These are phyloP conservation scores for Fusarium globosum DNA, from an alignment of 2,329 filamentous ascomycete genomes.

Conservation along the genomic window DNA sequence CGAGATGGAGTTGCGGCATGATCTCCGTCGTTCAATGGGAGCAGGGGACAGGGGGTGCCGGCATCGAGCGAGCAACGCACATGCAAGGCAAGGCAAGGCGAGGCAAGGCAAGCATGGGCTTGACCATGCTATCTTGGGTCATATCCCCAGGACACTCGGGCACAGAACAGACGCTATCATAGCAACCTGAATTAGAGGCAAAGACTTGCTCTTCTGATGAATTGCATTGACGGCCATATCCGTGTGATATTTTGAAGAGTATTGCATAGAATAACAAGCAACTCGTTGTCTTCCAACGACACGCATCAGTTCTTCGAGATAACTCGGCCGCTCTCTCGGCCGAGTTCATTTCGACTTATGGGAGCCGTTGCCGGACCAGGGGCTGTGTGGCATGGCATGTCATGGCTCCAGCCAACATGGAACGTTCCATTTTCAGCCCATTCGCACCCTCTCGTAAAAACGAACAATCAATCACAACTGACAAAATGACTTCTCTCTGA, in stretches of 20 bases:
- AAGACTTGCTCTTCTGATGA: not conserved
- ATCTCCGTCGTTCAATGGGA: slow-evolving; percentile 18
- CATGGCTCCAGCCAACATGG: slow-evolving; percentile 33
- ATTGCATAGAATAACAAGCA: not conserved
- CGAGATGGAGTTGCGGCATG: slow-evolving; percentile 23
- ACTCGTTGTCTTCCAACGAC: not conserved
- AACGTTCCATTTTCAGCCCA: slow-evolving; percentile 36
- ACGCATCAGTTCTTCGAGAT: not conserved
- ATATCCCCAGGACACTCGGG: slow-evolving; percentile 14
- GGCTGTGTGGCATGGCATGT: slow-evolving; percentile 30
- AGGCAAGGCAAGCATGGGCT: slow-evolving; percentile 4
- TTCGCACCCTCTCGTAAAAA: not conserved
- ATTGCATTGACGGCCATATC: slow-evolving; percentile 1
- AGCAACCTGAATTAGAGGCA: slow-evolving; percentile 6
- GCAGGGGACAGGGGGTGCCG: slow-evolving; percentile 29
- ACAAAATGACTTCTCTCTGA: not conserved
- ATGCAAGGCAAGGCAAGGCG: not conserved
- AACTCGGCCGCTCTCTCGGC: slow-evolving; percentile 32
- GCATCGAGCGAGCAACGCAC: slow-evolving; percentile 30
- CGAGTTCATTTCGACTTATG: slow-evolving; percentile 21
- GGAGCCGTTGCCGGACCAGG: slow-evolving; percentile 23
- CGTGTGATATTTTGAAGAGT: not conserved
- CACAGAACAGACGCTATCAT: slow-evolving; percentile 7
- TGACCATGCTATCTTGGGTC: slow-evolving; percentile 13
- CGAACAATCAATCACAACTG: not conserved